Conservation (phyloP, 1,139 yeast species). For the Pichia sp. region DNA sequence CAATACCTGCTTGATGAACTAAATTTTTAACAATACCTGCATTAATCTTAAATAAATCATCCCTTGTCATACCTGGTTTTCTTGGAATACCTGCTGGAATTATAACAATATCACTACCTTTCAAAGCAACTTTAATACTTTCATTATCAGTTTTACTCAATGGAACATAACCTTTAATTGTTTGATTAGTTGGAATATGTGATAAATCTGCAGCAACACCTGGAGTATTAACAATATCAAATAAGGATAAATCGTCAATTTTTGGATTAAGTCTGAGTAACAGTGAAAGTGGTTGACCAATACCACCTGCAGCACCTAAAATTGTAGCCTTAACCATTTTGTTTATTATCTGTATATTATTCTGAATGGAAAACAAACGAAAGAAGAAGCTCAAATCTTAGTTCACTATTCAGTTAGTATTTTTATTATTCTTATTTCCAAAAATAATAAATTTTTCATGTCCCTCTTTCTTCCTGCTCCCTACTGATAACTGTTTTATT, state of each 20-base stretch:
- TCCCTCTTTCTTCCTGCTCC: too few relatives aligned
- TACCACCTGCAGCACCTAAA: conserved; percentile 78
- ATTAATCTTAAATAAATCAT: conserved; percentile 67
- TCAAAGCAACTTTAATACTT: conserved; percentile 37
- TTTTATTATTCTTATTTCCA: too few relatives aligned
- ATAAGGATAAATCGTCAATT: conserved; percentile 52
- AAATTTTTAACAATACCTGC: conserved; percentile 61
- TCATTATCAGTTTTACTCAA: conserved; percentile 40
- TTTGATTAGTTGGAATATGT: conserved; percentile 60
- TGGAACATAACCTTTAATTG: conserved; percentile 53
- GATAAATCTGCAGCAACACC: conserved; percentile 75
- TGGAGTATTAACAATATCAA: conserved; percentile 59
- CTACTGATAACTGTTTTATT: too few relatives aligned
- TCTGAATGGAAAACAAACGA: not conserved
- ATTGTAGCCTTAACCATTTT: conserved; percentile 54
- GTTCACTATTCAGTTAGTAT: too few relatives aligned
- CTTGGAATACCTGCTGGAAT: conserved; percentile 78
- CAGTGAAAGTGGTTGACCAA: conserved; percentile 70
- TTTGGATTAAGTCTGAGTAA: conserved; percentile 52
- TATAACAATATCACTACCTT: conserved; percentile 48
- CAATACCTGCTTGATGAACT: conserved; percentile 51
- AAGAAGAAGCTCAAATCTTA: too few relatives aligned
- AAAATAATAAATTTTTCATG: too few relatives aligned
- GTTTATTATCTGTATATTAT: not conserved
- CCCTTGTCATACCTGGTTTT: conserved; percentile 77